Percentiles rank a stretch among this genome's conserved stretches.
phyloP scores from a whole-genome alignment of 1,284 basidiomycete genomes.

The Bjerkandera adusta region DNA sequence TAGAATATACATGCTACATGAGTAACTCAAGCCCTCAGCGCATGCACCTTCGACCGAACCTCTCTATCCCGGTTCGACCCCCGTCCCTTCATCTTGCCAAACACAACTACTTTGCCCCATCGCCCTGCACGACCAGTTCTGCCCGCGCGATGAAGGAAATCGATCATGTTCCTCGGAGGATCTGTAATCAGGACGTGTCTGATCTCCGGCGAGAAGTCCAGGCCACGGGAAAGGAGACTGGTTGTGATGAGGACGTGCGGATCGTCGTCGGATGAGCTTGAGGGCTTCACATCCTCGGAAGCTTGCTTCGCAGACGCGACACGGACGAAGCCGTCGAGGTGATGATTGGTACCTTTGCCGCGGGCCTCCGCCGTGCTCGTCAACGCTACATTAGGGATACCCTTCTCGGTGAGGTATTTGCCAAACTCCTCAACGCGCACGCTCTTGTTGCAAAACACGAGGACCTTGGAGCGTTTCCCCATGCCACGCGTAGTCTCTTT shows the following conservation, averaged over 20 bases:
- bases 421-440: slow-evolving; percentile 62
- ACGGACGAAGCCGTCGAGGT: slow-evolving; percentile 71
- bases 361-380: slow-evolving; percentile 55
- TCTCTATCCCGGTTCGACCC: slow-evolving; percentile 47
- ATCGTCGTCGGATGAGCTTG: slow-evolving; percentile 24
- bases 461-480: slow-evolving; percentile 50
- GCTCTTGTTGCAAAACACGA: slow-evolving; percentile 82
- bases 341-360: slow-evolving; percentile 65
- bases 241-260: slow-evolving; percentile 85
- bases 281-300: no score
- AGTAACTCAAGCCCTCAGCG: slow-evolving; percentile 5
- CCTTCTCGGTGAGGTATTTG: slow-evolving; percentile 53
- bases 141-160: slow-evolving; percentile 89
- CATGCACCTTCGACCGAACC: slow-evolving; percentile 44
- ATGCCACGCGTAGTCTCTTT: slow-evolving; percentile 51
- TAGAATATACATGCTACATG: no score
- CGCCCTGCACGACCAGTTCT: slow-evolving; percentile 72
- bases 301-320: slow-evolving; percentile 12
- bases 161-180: slow-evolving; percentile 82
- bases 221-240: slow-evolving; percentile 85
- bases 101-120: slow-evolving; percentile 66
- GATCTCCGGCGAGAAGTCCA: slow-evolving; percentile 80
- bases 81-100: slow-evolving; percentile 54
- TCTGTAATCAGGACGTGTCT: slow-evolving; percentile 83
- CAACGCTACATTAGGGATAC: slow-evolving; percentile 65